A percentile compares a stretch with the other conserved stretches of the same genome.
phyloP scores from a whole-genome alignment of 164 flowering plant species.

The Tetracentron sinense region DNA sequence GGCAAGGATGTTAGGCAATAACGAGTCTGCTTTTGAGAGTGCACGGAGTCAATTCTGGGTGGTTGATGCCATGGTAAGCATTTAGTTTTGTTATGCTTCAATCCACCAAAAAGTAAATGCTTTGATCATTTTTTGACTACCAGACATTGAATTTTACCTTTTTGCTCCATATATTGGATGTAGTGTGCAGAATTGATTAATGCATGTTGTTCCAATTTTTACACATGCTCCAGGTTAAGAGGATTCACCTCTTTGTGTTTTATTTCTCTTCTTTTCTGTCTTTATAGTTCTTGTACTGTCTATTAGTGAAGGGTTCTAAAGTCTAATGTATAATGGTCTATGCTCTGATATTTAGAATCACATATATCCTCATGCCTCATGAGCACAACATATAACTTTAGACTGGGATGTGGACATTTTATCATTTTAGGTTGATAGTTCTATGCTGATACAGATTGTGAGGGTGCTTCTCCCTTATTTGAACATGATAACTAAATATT shows the following conservation, averaged over 20 bases:
- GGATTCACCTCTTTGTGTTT: no score
- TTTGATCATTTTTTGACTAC: background rate
- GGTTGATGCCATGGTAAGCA: slow-evolving; percentile 84
- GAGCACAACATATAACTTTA: no score
- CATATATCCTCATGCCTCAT: no score
- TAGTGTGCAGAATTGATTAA: no score
- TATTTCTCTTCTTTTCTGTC: no score
- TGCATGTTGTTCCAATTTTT: no score
- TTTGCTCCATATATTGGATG: no score
- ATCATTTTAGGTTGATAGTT: background rate
- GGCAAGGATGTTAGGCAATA: slow-evolving; percentile 95
- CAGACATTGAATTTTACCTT: background rate
- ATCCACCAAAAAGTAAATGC: background rate
- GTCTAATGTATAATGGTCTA: no score
- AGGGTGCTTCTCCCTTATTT: background rate
- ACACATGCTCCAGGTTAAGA: no score
- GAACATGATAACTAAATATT: background rate
- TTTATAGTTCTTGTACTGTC: no score
- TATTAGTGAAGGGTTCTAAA: no score
- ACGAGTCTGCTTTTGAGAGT: slow-evolving; percentile 82
- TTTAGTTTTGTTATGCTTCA: background rate
- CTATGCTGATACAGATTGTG: background rate
- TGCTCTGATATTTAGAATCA: no score
- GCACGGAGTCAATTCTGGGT: slow-evolving; percentile 97
- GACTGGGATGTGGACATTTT: background rate